Evolutionary conservation across 179 eudicot genomes (phyloP).

Genomic region (Vitellaria paradoxa): DNA sequence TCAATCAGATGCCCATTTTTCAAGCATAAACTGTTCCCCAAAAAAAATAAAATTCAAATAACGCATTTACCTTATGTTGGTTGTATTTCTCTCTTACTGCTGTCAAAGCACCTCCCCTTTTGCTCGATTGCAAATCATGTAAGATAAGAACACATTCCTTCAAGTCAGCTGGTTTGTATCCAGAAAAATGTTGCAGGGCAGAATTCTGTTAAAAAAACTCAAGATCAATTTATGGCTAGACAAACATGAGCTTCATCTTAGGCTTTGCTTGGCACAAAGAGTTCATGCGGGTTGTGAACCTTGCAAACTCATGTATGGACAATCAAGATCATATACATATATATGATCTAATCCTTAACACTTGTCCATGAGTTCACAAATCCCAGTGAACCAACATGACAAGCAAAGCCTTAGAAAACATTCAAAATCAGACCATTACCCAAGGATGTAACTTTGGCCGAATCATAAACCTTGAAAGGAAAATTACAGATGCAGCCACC

Average conservation of each 20-base stretch:
- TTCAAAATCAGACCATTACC: slow-evolving; percentile 26
- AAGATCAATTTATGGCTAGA: not conserved
- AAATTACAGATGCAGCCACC: slow-evolving; percentile 59
- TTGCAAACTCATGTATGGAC: too few relatives aligned
- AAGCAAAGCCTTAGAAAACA: not conserved
- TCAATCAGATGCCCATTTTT: slow-evolving; percentile 15
- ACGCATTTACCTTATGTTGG: slow-evolving; percentile 59
- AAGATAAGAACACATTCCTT: slow-evolving; percentile 65
- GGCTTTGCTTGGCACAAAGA: too few relatives aligned
- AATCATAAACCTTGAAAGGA: slow-evolving; percentile 45
- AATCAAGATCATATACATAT: too few relatives aligned
- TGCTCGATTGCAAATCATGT: slow-evolving; percentile 70
- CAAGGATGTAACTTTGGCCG: slow-evolving; percentile 46
- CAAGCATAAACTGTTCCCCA: not conserved
- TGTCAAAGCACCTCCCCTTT: slow-evolving; percentile 53
- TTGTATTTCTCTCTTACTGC: slow-evolving; percentile 74
- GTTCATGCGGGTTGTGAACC: too few relatives aligned
- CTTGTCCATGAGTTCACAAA: not conserved
- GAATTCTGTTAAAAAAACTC: slow-evolving; percentile 29
- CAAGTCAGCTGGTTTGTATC: slow-evolving; percentile 67
- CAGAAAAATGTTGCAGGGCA: slow-evolving; percentile 54
- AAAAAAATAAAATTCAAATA: not conserved
- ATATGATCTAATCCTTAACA: too few relatives aligned
- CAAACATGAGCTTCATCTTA: not conserved
- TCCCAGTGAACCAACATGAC: not conserved